Evolutionary conservation across 805 yeast species (phyloP), one percentile per base, ranked within the genome.

Genomic region (Myxozyma kluyveri): DNA sequence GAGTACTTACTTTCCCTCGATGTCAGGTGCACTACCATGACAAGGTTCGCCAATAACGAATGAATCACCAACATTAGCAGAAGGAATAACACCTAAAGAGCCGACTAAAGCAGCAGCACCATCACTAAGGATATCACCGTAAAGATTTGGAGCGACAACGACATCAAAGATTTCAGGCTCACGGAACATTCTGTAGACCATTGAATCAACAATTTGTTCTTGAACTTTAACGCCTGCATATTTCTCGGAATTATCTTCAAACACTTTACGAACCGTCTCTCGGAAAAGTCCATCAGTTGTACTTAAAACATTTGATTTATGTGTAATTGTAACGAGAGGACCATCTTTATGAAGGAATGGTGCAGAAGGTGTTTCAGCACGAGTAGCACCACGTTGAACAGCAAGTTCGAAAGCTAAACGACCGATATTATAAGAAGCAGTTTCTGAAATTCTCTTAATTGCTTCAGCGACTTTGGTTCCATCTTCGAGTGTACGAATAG

Each of bases 1-100:
- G 50, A 29, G 12, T 64, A 88, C 87, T 65, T 93, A 93, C 72
- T 79, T 83, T 64, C 99, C 99, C 69, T 90, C 96, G 62, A 93
- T 93, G 71, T 93, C 99, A 51, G 99, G 99, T 49, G 99, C 99
- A 50, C 96, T 87, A 57, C 99, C 99, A 74, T 93, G 99, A 69
- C 97, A 90, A 68, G 99, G 99, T 75, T 93, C 99, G 69, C 99
- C 99, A 68, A 93, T 88, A 59, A 95, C 97, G 68, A 93, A 91
- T 69, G 78, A 73, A 68, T 89, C 96, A 66, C 99, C 99, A 59
- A 93, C 99, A 67, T 93, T 93, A 56, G 98, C 98, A 49, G 95
- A 85, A 65, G 99, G 98, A 51, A 93, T 97, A 52, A 93, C 96
- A 68, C 99, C 99, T 60, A 93, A 80, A 27, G 98, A 91, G 45